These are phyloP conservation scores for Melampsora larici-populina DNA, from an alignment of 1,284 basidiomycete species.

Conservation along the genomic window DNA sequence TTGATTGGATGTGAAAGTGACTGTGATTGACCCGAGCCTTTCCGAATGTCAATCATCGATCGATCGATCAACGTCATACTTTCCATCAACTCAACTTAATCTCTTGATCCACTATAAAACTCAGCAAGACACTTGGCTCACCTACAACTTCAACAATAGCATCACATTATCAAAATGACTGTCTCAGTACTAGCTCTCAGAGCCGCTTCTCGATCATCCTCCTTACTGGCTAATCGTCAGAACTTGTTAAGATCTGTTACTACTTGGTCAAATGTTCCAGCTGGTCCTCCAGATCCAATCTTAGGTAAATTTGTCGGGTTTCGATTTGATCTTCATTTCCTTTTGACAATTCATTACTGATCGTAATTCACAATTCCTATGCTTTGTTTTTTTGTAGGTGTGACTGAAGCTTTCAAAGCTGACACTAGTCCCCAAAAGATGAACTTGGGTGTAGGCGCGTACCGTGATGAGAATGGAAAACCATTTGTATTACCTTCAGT, in stretches of 20 bases:
- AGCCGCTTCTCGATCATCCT: constrained; percentile 47
- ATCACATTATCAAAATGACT: too few relatives aligned
- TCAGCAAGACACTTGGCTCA: too few relatives aligned
- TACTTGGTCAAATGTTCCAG: constrained; percentile 76
- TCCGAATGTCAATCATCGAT: too few relatives aligned
- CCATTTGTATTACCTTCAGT: constrained; percentile 90
- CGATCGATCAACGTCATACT: too few relatives aligned
- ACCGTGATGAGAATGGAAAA: constrained; percentile 91
- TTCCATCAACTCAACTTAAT: too few relatives aligned
- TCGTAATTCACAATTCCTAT: constrained; percentile 10
- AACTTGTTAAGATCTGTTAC: constrained; percentile 58
- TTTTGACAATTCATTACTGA: neutral
- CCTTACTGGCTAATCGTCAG: constrained; percentile 41
- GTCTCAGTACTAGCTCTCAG: constrained; percentile 45
- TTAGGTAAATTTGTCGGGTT: constrained; percentile 62
- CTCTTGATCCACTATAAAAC: too few relatives aligned
- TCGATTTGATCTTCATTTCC: neutral
- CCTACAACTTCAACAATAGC: too few relatives aligned
- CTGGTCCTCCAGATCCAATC: constrained; percentile 89
- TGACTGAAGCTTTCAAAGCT: constrained; percentile 92
- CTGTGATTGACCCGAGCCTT: too few relatives aligned
- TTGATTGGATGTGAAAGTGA: too few relatives aligned
- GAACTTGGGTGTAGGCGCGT: constrained; percentile 82
- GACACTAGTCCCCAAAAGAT: constrained; percentile 88
- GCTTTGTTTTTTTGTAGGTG: constrained; percentile 59